Conservation (phyloP, 2,329 filamentous ascomycete genomes). For the Scedosporium minutisporum region DNA sequence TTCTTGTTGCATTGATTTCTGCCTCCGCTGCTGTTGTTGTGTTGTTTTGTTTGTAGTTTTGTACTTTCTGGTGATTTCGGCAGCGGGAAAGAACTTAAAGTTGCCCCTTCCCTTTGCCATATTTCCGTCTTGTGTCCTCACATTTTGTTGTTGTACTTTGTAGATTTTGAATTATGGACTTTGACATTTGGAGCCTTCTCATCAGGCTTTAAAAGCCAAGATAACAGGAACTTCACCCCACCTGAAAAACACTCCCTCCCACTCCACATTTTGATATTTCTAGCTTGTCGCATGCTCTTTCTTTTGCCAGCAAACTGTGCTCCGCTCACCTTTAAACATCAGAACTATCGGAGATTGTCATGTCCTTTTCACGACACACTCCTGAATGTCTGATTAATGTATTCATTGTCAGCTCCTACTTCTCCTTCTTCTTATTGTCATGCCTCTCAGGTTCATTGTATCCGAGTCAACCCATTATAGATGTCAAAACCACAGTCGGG, state of each 20-base stretch:
- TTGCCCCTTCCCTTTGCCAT: not conserved
- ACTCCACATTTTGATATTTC: not conserved
- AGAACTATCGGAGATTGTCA: no score
- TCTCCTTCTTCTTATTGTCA: no score
- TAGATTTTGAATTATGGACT: not conserved
- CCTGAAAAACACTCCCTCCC: no score
- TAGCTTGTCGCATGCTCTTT: no score
- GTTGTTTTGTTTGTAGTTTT: not conserved
- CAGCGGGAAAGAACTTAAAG: not conserved
- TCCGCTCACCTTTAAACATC: no score
- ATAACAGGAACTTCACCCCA: not conserved
- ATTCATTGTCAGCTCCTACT: no score
- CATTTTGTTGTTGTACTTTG: not conserved
- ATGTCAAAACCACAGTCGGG: no score
- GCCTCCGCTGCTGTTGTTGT: not conserved
- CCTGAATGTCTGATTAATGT: no score
- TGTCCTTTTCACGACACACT: no score
- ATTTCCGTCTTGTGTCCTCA: not conserved
- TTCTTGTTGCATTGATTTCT: not conserved
- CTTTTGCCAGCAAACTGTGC: no score
- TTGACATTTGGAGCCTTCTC: not conserved
- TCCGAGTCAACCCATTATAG: no score
- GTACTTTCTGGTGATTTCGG: not conserved
- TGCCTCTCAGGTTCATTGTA: no score
- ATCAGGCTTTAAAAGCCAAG: not conserved